Evolutionary conservation across 805 yeast genomes (phyloP), one percentile per base, ranked within the genome.

Genomic region (Barnettozyma pratensis): DNA sequence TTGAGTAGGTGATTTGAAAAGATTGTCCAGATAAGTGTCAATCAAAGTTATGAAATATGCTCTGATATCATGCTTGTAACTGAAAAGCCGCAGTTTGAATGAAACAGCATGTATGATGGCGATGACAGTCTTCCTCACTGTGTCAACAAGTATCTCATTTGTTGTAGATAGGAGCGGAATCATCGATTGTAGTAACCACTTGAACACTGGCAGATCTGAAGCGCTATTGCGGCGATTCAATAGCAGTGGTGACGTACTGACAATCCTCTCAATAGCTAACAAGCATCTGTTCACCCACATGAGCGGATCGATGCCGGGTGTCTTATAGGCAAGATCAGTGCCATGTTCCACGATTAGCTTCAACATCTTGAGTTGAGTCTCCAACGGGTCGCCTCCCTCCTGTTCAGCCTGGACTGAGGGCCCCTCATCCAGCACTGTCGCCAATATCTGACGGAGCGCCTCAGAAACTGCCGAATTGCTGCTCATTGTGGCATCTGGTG

Each of bases 311-410:
- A 31, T 44, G 3, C 46, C 50, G 42, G 36, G 11, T 11, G 37
- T 42, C 19, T 35, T 43, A 12, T 38, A 45, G 3, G 45, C 49
- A 6, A 52, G 51, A 19, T 52, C 54, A 7, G 57, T 46, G 9
- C 64, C 63, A 30, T 54, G 58, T 26, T 50, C 51, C 28, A 61
- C 46, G 41, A 61, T 61, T 40, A 59, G 50, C 12, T 46, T 44
- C 19, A 61, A 45, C 27, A 53, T 49, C 35, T 51, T 52, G 38
- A 54, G 50, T 45, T 53, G 58, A 1, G 55, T 52, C 9, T 55
- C 59, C 43, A 51, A 52, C 4, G 58, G 51, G 30, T 54, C 54
- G n/a, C 49, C 58, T 31, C 34, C 34, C 8, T 31, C 34, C 34
- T 8, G 34, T 31, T 8, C 8, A 31, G 11, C 34, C 19, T 19